These are phyloP conservation scores for Aechmea fasciata DNA, from an alignment of 176 grass and related monocot genomes.

Conservation along the genomic window DNA sequence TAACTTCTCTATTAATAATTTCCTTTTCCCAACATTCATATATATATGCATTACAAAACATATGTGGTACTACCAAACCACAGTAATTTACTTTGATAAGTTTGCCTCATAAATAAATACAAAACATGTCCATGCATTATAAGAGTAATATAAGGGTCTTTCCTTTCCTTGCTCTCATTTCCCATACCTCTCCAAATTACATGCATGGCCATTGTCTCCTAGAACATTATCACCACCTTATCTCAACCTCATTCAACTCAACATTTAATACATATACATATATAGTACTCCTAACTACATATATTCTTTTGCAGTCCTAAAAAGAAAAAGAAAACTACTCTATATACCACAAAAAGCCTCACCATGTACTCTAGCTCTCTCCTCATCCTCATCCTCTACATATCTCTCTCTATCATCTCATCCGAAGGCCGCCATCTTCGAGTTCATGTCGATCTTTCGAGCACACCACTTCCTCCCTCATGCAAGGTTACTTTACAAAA, in stretches of 20 bases:
- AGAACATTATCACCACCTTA: not conserved
- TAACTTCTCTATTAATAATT: not conserved
- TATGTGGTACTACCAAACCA: too few species aligned
- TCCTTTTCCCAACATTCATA: not conserved
- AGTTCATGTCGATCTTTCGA: not conserved
- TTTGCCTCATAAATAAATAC: too few species aligned
- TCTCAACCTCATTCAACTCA: not conserved
- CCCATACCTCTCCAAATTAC: not conserved
- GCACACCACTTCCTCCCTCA: not conserved
- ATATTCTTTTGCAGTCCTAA: too few species aligned
- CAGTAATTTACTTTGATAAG: not conserved
- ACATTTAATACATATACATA: too few species aligned
- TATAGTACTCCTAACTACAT: too few species aligned
- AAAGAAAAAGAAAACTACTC: too few species aligned
- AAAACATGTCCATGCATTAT: too few species aligned
- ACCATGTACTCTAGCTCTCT: slow-evolving; percentile 6
- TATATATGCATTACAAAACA: too few species aligned
- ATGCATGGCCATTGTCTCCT: not conserved
- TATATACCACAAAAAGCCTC: not conserved
- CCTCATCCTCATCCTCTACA: not conserved
- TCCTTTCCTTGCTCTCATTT: not conserved
- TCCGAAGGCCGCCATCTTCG: not conserved
- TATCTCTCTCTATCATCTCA: not conserved
- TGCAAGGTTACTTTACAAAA: not conserved
- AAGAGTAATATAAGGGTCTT: too few species aligned